Evolutionary conservation across 2,329 filamentous ascomycete species (phyloP), one percentile per base, ranked within the genome.

Genomic region (Exophiala xenobiotica): DNA sequence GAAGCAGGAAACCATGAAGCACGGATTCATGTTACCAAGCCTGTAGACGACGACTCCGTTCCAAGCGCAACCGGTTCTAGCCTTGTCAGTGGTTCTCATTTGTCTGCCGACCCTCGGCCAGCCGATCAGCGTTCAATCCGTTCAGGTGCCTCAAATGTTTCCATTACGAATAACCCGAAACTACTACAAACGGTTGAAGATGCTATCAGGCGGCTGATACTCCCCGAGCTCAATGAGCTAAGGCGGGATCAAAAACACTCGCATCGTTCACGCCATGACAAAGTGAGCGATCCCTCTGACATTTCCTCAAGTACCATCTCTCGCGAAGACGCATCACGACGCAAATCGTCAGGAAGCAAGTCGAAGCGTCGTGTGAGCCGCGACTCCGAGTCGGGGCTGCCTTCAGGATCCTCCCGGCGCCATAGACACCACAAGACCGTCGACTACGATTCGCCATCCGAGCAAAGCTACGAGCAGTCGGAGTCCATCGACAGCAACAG

Each of bases 111-210:
- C 8, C 75, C 77, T 27, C 75, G 74, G 56, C 81, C 79, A 33
- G 76, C 73, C 12, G 78, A 82, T 61, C 72, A 76, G 47, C 76
- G 79, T 54, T 86, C 83, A 6, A 78, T 80, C 58, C 75, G 75
- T 29, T 83, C 81, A 23, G 78, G 78, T 27, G 76, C 74, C 26
- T 81, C 79, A 14, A 79, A 79, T 53, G 88, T 89, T 2, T 92
- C 88, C 0, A 88, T 95, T 67, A 55, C 55, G 19, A 95, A 95
- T 71, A 96, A 96, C 64, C 91, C 91, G 0, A 93, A 90, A 65
- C 74, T 96, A 1, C 78, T 96, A 2, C 88, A 93, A 64, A 93
- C 90, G 0, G 91, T 96, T 2, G 91, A 96, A 71, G 90, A 96
- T 70, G 90, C 90, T 11, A 95, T 96, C 64, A 85, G 90, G 57